These are phyloP conservation scores for Anthracocystis panici-leucophaei DNA, from an alignment of 1,284 basidiomycete genomes.

Conservation along the genomic window DNA sequence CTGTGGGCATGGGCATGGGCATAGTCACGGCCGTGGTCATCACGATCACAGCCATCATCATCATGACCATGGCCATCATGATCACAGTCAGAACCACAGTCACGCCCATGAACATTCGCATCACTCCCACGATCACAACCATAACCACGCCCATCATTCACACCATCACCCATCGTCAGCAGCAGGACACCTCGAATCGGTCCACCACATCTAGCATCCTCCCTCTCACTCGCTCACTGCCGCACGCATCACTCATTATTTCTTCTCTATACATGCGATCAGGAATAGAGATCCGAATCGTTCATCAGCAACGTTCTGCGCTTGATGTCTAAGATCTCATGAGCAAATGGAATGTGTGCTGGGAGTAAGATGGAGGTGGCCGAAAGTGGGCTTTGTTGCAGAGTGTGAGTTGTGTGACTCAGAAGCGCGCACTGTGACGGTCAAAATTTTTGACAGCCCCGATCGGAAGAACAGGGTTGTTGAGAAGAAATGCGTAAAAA, in stretches of 20 bases:
- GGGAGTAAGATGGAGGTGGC: conserved; percentile 9
- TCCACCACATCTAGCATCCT: background rate
- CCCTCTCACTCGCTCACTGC: too few species aligned
- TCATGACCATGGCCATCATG: conserved; percentile 19
- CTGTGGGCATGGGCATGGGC: conserved; percentile 19
- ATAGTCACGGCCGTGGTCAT: conserved; percentile 17
- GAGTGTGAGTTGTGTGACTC: conserved; percentile 16
- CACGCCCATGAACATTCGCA: conserved; percentile 17
- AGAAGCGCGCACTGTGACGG: background rate
- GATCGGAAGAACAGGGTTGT: conserved; percentile 1
- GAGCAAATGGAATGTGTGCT: too few species aligned
- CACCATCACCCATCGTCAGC: conserved; percentile 4
- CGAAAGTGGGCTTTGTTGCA: conserved; percentile 5
- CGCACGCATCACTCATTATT: background rate
- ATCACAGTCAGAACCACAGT: conserved; percentile 13
- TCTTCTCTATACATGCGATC: background rate
- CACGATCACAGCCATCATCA: conserved; percentile 21
- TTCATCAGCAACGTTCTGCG: background rate
- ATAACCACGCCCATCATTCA: background rate
- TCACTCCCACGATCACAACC: too few species aligned
- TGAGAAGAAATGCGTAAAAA: conserved; percentile 16
- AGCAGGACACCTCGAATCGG: background rate
- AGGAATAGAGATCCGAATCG: background rate
- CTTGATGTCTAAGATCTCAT: too few species aligned
- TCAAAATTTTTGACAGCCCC: background rate